Conservation (phyloP, 2,329 filamentous ascomycete genomes). For the Trichophaea hybrida region DNA sequence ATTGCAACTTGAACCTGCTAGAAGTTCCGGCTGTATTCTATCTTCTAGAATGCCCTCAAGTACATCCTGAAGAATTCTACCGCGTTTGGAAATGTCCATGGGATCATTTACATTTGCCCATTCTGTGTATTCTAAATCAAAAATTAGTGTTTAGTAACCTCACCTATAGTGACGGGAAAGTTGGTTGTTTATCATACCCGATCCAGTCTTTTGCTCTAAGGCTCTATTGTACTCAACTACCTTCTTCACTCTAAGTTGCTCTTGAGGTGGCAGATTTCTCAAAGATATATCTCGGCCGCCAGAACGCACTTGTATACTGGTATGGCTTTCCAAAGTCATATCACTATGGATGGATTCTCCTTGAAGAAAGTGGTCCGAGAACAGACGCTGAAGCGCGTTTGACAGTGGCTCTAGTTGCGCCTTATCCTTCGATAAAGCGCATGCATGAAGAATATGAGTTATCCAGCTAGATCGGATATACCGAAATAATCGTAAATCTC, state of each 20-base stretch:
- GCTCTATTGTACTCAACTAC: neutral
- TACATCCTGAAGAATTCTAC: neutral
- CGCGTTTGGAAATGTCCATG: neutral
- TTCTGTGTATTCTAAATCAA: neutral
- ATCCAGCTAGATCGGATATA: neutral
- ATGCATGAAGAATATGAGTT: neutral
- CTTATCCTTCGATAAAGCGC: neutral
- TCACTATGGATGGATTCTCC: neutral
- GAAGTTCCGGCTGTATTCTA: neutral
- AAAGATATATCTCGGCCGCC: neutral
- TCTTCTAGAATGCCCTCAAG: neutral
- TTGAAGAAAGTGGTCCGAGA: neutral
- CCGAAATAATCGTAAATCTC: neutral
- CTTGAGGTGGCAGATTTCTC: neutral
- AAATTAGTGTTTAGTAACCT: neutral
- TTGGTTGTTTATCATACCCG: too few species aligned
- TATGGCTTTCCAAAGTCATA: too few species aligned
- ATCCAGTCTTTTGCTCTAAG: too few species aligned
- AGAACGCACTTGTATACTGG: neutral
- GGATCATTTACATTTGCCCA: neutral
- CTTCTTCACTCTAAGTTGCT: neutral
- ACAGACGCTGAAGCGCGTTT: neutral
- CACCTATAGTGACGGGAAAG: too few species aligned
- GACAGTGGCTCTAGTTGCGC: neutral
- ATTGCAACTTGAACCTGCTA: neutral